phyloP scores from a whole-genome alignment of 2,329 filamentous ascomycete genomes.

The Pleomassaria siparia region DNA sequence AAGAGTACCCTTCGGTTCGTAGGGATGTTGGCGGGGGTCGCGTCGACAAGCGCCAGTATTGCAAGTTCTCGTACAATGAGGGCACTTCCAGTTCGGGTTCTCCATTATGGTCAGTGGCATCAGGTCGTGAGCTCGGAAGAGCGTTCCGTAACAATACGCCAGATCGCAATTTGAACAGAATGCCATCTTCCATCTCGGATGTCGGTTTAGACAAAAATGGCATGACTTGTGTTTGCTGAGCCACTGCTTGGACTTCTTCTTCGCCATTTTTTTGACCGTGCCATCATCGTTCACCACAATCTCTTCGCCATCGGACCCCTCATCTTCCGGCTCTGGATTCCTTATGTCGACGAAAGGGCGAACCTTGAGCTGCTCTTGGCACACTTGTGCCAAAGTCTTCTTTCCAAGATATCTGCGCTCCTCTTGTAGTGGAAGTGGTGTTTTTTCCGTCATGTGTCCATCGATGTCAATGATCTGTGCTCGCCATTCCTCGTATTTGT shows the following conservation, averaged over 20 bases:
- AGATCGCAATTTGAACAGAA: constrained; percentile 75
- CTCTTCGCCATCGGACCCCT: constrained; percentile 52
- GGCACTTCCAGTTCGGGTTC: constrained; percentile 81
- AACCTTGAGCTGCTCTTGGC: constrained; percentile 79
- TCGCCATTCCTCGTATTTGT: constrained; percentile 82
- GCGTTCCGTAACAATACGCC: constrained; percentile 87
- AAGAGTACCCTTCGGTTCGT: constrained; percentile 82
- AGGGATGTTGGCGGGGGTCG: constrained; percentile 69
- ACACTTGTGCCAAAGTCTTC: constrained; percentile 88
- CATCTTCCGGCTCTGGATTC: constrained; percentile 55
- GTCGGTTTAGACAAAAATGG: constrained; percentile 80
- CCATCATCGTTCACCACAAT: constrained; percentile 66
- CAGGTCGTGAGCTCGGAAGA: constrained; percentile 89
- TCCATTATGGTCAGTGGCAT: constrained; percentile 83
- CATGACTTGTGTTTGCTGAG: constrained; percentile 61
- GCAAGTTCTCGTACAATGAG: constrained; percentile 82
- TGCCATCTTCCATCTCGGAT: constrained; percentile 82
- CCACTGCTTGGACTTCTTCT: constrained; percentile 56
- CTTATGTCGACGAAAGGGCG: constrained; percentile 83
- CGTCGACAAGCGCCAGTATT: constrained; percentile 80
- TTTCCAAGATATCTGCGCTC: constrained; percentile 68
- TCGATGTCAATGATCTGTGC: constrained; percentile 73
- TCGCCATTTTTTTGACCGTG: constrained; percentile 64
- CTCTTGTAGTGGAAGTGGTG: constrained; percentile 69
- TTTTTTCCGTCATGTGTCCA: constrained; percentile 64